Evolutionary conservation across 164 flowering plant genomes (phyloP).

Genomic region (Tetrastigma voinierianum): DNA sequence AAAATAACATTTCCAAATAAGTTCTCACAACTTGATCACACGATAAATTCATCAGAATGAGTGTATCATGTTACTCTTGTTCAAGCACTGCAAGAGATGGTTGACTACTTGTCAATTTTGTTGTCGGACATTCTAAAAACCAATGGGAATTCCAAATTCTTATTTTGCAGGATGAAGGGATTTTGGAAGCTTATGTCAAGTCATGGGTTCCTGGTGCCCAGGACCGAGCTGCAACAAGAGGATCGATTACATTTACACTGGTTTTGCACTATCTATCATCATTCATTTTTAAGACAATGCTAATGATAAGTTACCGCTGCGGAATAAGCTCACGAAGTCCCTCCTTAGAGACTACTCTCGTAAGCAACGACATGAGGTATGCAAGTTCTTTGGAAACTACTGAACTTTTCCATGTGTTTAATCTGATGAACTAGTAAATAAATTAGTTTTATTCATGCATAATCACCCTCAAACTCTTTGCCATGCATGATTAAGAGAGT

Average conservation of each 20-base stretch:
- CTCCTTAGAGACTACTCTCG: conserved; percentile 71
- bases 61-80: too few species aligned
- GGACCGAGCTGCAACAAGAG: conserved; percentile 68
- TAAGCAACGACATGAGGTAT: conserved; percentile 72
- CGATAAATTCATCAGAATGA: too few species aligned
- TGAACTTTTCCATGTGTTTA: neutral
- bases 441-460: too few species aligned
- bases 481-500: too few species aligned
- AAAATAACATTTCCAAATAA: too few species aligned
- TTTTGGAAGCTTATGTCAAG: conserved; percentile 81
- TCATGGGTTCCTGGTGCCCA: conserved; percentile 90
- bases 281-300: conserved; percentile 42
- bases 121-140: neutral
- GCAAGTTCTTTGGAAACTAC: conserved; percentile 5
- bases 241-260: conserved; percentile 56
- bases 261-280: conserved; percentile 83
- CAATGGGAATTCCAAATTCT: neutral
- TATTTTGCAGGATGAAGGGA: conserved; percentile 57
- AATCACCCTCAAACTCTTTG: too few species aligned
- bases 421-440: too few species aligned
- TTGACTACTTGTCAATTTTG: neutral
- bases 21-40: too few species aligned
- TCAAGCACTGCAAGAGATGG: too few species aligned
- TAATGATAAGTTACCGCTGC: conserved; percentile 32
- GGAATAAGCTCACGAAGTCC: conserved; percentile 62